Percentiles rank a stretch among this genome's conserved stretches.
Conservation (phyloP, 2,329 filamentous ascomycete species). For the Ophiostoma piceae region DNA sequence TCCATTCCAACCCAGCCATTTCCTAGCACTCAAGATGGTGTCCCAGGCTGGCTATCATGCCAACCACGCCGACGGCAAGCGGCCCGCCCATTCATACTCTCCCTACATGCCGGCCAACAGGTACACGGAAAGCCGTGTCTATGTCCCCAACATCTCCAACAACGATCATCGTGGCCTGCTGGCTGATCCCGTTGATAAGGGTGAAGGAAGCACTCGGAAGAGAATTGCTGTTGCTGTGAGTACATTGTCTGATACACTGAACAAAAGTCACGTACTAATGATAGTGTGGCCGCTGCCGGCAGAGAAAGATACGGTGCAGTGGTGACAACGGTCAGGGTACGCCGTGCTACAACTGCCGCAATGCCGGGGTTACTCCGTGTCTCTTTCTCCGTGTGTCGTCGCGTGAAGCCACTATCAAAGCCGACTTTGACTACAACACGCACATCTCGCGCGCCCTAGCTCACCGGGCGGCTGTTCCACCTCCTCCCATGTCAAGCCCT, state of each 20-base stretch:
- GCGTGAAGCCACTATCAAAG: conserved; percentile 21
- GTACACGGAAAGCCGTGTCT: conserved; percentile 38
- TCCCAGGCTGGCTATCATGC: conserved; percentile 38
- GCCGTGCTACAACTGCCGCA: conserved; percentile 78
- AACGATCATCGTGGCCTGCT: conserved; percentile 32
- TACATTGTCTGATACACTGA: conserved; percentile 17
- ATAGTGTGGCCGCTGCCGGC: conserved; percentile 83
- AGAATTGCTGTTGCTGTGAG: conserved; percentile 56
- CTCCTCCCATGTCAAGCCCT: neutral
- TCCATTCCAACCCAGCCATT: neutral
- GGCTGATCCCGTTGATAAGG: conserved; percentile 39
- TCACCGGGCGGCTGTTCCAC: conserved; percentile 10
- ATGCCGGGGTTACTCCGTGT: conserved; percentile 65
- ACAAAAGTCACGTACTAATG: neutral
- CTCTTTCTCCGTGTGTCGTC: conserved; percentile 64
- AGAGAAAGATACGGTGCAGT: conserved; percentile 91
- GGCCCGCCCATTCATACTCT: conserved; percentile 41
- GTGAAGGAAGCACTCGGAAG: conserved; percentile 46
- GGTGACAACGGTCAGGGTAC: conserved; percentile 72
- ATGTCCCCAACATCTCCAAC: conserved; percentile 29
- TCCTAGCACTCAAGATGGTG: conserved; percentile 38
- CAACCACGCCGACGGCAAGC: conserved; percentile 35
- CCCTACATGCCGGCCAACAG: conserved; percentile 33
- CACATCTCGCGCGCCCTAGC: conserved; percentile 18
- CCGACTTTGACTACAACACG: conserved; percentile 20